Conservation (phyloP, 176 grass and related monocot genomes). For the Aegilops tauschii region DNA sequence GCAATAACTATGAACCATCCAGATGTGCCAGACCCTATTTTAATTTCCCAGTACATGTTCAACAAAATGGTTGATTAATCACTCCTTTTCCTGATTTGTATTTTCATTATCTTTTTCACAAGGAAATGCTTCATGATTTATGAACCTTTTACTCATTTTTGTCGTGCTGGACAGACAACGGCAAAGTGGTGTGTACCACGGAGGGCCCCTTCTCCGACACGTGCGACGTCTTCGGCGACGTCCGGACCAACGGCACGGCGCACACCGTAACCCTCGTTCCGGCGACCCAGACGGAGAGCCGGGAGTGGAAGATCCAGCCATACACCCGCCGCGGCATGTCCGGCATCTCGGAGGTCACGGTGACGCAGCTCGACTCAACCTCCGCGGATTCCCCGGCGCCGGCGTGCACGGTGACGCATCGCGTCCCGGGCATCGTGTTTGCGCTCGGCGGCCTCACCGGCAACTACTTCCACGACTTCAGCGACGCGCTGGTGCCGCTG, state of each 20-base stretch:
- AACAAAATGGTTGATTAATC: too few relatives aligned
- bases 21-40: too few relatives aligned
- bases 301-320: slow-evolving; percentile 54
- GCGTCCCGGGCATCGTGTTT: slow-evolving; percentile 47
- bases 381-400: background rate
- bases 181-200: slow-evolving; percentile 44
- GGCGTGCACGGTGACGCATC: slow-evolving; percentile 43
- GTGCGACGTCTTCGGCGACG: slow-evolving; percentile 71
- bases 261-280: slow-evolving; percentile 46
- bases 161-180: slow-evolving; percentile 1
- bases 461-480: slow-evolving; percentile 85
- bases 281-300: background rate
- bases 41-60: too few relatives aligned
- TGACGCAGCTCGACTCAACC: slow-evolving; percentile 31
- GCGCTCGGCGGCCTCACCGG: slow-evolving; percentile 58
- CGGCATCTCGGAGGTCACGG: slow-evolving; percentile 30
- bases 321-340: slow-evolving; percentile 48
- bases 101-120: background rate
- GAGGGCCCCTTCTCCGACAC: slow-evolving; percentile 53
- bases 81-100: too few relatives aligned
- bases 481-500: slow-evolving; percentile 64
- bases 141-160: background rate
- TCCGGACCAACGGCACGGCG: slow-evolving; percentile 55
- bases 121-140: background rate
- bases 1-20: too few relatives aligned